Base-by-base conservation (phyloP, 163 green algal species). In the Scenedesmus sp. region DNA sequence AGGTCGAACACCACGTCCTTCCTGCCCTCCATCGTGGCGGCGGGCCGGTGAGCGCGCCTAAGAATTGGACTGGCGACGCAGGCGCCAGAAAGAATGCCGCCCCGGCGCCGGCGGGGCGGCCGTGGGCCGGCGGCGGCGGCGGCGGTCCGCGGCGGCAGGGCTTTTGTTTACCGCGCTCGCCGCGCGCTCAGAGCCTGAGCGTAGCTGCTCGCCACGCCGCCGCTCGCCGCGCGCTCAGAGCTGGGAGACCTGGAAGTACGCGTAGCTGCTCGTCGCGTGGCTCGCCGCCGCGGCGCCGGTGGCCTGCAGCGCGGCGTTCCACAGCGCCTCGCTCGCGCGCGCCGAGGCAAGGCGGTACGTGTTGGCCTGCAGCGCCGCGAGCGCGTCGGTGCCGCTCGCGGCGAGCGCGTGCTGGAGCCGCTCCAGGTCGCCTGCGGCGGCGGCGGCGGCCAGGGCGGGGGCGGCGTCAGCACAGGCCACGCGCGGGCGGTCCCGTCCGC, bases 1-100 rank as follows among this genome's bases (percentile, higher is more conserved):
- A 94, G 79, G 51, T 95, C 89, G 63, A 94, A 94, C 5, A 88
- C 80, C 1, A 88, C 85, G 14, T 90, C 83, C 60, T 85, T 44
- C 13, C 33, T 48, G 9, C 56, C 18, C 54, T 77, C 53, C 18
- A 58, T 77, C 13, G n/a, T n/a, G n/a, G n/a, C n/a, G n/a, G n/a
- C n/a, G n/a, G n/a, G n/a, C n/a, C n/a, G n/a, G n/a, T n/a, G n/a
- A n/a, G n/a, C n/a, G n/a, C n/a, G n/a, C n/a, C n/a, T n/a, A n/a
- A n/a, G n/a, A n/a, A n/a, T n/a, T n/a, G n/a, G n/a, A n/a, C n/a
- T n/a, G n/a, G n/a, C n/a, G n/a, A n/a, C 56, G 28, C 36, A 15
- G 56, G 39, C 22, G 24, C 56, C 56, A 64, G 56, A 64, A 64
- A 64, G 56, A 64, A 64, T 64, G 26, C 14, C 9, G 13, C 3